Evolutionary conservation across 352 stramenopile genomes (phyloP), one percentile per base, ranked within the genome.

Genomic region (Aphanomyces astaci): DNA sequence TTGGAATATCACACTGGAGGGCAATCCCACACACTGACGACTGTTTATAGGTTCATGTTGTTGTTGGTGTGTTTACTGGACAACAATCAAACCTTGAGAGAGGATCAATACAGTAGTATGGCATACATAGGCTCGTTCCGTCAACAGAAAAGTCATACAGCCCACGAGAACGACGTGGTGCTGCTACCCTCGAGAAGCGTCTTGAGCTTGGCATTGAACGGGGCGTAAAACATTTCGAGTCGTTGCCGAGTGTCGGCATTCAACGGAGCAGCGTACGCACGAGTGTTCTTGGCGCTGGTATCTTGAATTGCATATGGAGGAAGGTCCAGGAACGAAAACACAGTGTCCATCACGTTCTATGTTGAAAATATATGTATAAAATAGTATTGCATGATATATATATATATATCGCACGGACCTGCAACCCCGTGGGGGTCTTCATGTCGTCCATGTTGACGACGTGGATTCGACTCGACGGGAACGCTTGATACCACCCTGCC

Each of bases 381-480:
- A 9, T 28, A 63, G 2, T 56, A 43, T 13, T 11, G 28, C 3
- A 56, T 27, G 10, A 63, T 7, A 46, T 25, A 49, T 28, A 32
- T n/a, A 13, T 9, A 22, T 80, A 75, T n/a, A n/a, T n/a, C n/a
- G n/a, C n/a, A n/a, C n/a, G 64, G 78, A 88, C 77, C 46, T 92
- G 78, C 31, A 92, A 73, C 25, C 78, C 77, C 2, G 88, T 68
- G 0, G 75, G 70, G 4, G 73, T 87, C 77, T 90, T 94, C 78
- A 98, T 96, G 28, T 98, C 91, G 62, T 99, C 95, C 36, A 98
- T 76, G 53, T 86, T 94, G 15, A 98, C 68, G 13, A 98, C 78
- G 52, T 98, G 72, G 56, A 98, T 93, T 52, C 96, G 90, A 39
- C 97, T 78, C 22, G 73, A 74, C 9, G 79, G 74, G 67, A 98